Base-by-base conservation (phyloP, 164 flowering plant species). In the Piper betle region DNA sequence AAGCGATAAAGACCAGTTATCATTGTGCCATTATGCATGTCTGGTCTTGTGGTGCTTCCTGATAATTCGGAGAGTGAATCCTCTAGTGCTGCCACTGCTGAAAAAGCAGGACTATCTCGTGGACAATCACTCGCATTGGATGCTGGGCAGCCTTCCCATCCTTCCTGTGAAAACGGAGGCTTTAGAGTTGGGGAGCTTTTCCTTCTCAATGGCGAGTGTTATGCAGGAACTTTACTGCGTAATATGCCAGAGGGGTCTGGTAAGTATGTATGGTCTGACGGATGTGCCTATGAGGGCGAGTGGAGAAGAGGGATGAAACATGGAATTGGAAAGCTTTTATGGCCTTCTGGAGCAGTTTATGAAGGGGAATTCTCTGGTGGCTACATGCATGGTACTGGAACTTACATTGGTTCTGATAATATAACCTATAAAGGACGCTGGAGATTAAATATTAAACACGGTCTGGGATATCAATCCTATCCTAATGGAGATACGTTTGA, bases 351-450 rank as follows among this genome's bases (percentile, higher is more conserved):
- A 52, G 84, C 90, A 33, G 56, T 75, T 55, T 91, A 91, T 68
- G 90, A 85, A 66, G 99, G 99, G 64, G 97, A 91, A 68, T 91
- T 87, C 71, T 83, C 88, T 20, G 90, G 97, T 62, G 97, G 93
- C 57, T 91, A 91, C 75, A 85, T 87, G 67, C 82, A 84, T 71
- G 99, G 97, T 20, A 67, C 76, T 15, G 99, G 99, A 57, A 85
- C 85, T 4, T 83, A 80, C 66, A 69, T 68, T 12, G 70, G 77
- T 18, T 64, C 90, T 58, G 82, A 80, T 69, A 72, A 73, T 9
- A 52, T 75, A 52, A 76, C 66, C n/a, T 91, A 87, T 60, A 85
- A 75, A 52, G 99, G 99, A 46, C 82, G 94, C 43, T 94, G 96
- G 96, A 69, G 83, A 59, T 74, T 91, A 74, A 91, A 74, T 77